A percentile compares a stretch with the other conserved stretches of the same genome.
phyloP scores from a whole-genome alignment of 2,329 filamentous ascomycete species.

The Biscogniauxia marginata region DNA sequence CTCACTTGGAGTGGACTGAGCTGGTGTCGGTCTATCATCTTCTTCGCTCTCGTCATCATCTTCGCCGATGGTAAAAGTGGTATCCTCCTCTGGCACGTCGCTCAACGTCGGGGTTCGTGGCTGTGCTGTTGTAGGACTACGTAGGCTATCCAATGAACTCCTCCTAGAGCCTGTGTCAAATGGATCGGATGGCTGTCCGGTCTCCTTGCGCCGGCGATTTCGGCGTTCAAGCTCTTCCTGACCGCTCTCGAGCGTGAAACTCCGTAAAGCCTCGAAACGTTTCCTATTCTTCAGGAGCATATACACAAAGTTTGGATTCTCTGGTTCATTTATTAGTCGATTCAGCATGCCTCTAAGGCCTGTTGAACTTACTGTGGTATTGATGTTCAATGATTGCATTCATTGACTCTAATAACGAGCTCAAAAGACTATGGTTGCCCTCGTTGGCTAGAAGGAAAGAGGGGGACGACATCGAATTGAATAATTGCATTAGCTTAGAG shows the following conservation, averaged over 20 bases:
- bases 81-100: slow-evolving; percentile 74
- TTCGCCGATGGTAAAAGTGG: slow-evolving; percentile 84
- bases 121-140: slow-evolving; percentile 58
- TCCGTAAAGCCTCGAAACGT: slow-evolving; percentile 78
- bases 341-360: neutral
- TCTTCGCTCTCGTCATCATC: slow-evolving; percentile 65
- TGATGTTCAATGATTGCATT: slow-evolving; percentile 90
- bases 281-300: slow-evolving; percentile 76
- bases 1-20: slow-evolving; percentile 63
- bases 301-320: slow-evolving; percentile 80
- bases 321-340: slow-evolving; percentile 41
- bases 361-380: slow-evolving; percentile 61
- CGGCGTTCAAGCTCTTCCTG: slow-evolving; percentile 87
- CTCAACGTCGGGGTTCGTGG: slow-evolving; percentile 57
- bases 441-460: slow-evolving; percentile 92
- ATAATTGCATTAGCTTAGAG: slow-evolving; percentile 82
- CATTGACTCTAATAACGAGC: slow-evolving; percentile 82
- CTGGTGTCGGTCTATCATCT: slow-evolving; percentile 54
- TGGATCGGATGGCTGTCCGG: slow-evolving; percentile 47
- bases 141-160: slow-evolving; percentile 66
- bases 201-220: slow-evolving; percentile 68
- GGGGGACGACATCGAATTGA: slow-evolving; percentile 88
- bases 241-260: slow-evolving; percentile 88
- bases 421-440: slow-evolving; percentile 78
- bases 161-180: slow-evolving; percentile 50